phyloP scores from a whole-genome alignment of 352 stramenopile genomes.

The Elongisporangium prolatum region DNA sequence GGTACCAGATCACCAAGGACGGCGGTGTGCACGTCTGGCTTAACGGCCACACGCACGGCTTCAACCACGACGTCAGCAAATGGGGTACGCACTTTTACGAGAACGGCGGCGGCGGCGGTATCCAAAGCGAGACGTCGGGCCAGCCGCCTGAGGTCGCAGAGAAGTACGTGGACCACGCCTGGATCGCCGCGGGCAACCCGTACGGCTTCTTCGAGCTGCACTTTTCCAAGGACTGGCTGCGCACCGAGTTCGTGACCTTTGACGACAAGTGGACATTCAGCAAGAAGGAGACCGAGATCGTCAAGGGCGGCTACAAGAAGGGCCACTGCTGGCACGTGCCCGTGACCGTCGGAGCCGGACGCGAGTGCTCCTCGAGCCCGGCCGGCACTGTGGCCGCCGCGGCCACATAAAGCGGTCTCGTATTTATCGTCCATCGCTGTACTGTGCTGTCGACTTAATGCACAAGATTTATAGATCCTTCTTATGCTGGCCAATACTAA shows the following conservation, averaged over 20 bases:
- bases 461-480: neutral
- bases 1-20: constrained; percentile 82
- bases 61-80: constrained; percentile 83
- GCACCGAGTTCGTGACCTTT: constrained; percentile 82
- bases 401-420: neutral
- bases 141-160: constrained; percentile 60
- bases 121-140: constrained; percentile 82
- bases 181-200: constrained; percentile 72
- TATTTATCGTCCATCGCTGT: neutral
- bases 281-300: constrained; percentile 66
- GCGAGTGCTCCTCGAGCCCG: constrained; percentile 40
- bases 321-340: constrained; percentile 85
- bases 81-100: constrained; percentile 88
- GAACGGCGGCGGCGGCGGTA: constrained; percentile 81
- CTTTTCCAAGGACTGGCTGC: constrained; percentile 84
- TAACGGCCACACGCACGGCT: constrained; percentile 85
- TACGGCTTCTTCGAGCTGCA: constrained; percentile 86
- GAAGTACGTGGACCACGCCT: constrained; percentile 79
- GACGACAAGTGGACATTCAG: constrained; percentile 79
- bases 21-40: constrained; percentile 72
- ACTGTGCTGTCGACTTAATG: neutral
- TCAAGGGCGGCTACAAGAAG: constrained; percentile 73
- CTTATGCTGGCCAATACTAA: too few relatives aligned
- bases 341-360: constrained; percentile 56
- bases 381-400: neutral